phyloP scores from a whole-genome alignment of 2,329 filamentous ascomycete species.

The Ceratocystiopsis sp. region DNA sequence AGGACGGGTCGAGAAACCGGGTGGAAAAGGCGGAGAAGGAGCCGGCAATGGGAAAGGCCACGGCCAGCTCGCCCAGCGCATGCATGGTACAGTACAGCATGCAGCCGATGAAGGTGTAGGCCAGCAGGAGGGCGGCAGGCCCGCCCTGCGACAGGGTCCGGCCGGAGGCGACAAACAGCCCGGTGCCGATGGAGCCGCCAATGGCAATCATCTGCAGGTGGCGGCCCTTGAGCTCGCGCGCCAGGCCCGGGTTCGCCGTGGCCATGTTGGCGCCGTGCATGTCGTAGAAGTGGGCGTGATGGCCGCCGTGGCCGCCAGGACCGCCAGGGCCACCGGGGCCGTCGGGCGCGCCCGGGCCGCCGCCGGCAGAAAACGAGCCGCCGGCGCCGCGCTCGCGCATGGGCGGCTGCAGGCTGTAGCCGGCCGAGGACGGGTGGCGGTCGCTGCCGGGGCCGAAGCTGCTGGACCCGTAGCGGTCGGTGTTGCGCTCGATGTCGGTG shows the following conservation, averaged over 20 bases:
- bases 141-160: slow-evolving; percentile 53
- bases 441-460: neutral
- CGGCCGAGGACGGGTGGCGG: neutral
- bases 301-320: neutral
- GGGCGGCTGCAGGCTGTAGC: slow-evolving; percentile 3
- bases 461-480: too few species aligned
- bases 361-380: neutral
- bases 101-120: slow-evolving; percentile 61
- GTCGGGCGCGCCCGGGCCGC: neutral
- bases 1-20: slow-evolving; percentile 80
- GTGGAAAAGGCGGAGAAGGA: slow-evolving; percentile 88
- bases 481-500: slow-evolving; percentile 15
- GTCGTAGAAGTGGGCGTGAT: slow-evolving; percentile 32
- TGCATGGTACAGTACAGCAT: slow-evolving; percentile 92
- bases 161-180: slow-evolving; percentile 75
- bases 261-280: slow-evolving; percentile 45
- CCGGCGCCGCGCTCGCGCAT: slow-evolving; percentile 1
- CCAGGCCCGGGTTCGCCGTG: slow-evolving; percentile 59
- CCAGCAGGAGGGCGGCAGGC: slow-evolving; percentile 60
- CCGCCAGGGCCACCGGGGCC: neutral
- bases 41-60: slow-evolving; percentile 77
- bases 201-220: slow-evolving; percentile 98
- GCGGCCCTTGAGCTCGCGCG: slow-evolving; percentile 60
- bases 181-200: slow-evolving; percentile 79
- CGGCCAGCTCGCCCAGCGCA: slow-evolving; percentile 78